Evolutionary conservation across 805 yeast genomes (phyloP).

Genomic region (Isabelozyma pseudorhagii): DNA sequence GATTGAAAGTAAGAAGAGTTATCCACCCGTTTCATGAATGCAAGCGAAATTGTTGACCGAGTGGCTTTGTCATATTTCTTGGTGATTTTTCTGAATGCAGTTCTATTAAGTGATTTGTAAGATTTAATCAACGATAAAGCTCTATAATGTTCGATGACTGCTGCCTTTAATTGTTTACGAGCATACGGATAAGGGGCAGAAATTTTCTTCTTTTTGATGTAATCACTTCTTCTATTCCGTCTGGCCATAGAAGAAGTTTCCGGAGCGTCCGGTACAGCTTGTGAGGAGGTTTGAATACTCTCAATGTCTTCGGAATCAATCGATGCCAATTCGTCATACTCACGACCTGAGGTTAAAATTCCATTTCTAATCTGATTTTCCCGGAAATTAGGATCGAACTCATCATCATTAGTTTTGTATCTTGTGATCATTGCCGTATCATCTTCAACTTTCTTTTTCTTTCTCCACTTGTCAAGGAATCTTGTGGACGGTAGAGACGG

Average conservation of each 20-base stretch:
- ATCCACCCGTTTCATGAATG: constrained; percentile 59
- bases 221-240: constrained; percentile 45
- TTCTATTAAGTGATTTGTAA: constrained; percentile 72
- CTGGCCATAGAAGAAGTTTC: constrained; percentile 16
- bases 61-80: constrained; percentile 87
- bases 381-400: constrained; percentile 27
- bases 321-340: constrained; percentile 9
- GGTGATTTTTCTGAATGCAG: constrained; percentile 84
- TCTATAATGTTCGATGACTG: constrained; percentile 70
- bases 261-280: constrained; percentile 1
- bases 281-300: background rate
- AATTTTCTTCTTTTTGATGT: constrained; percentile 31
- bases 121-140: constrained; percentile 67
- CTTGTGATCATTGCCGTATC: constrained; percentile 4
- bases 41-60: constrained; percentile 36
- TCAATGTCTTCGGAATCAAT: constrained; percentile 8
- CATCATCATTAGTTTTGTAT: constrained; percentile 6
- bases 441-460: constrained; percentile 5
- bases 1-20: constrained; percentile 51
- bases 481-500: constrained; percentile 40
- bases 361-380: constrained; percentile 42
- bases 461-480: constrained; percentile 20
- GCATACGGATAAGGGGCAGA: constrained; percentile 63
- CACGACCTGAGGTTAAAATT: background rate
- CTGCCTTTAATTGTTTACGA: constrained; percentile 62